Evolutionary conservation across 2,329 filamentous ascomycete species (phyloP), one percentile per base, ranked within the genome.

Genomic region (Colletotrichum aenigma): DNA sequence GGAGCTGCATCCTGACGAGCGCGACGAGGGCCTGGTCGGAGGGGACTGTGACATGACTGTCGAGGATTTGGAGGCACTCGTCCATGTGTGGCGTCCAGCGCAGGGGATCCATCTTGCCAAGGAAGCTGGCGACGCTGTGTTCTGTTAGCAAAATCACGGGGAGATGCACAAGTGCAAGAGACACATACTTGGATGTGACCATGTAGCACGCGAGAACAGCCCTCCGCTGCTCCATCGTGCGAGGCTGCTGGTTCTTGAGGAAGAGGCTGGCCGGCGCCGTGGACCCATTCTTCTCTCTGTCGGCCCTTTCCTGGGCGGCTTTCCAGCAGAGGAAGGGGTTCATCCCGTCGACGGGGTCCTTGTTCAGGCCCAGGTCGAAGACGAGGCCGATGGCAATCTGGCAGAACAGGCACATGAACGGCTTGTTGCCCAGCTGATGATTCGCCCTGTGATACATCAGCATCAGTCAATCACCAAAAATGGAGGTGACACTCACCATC

Each of bases 41-140:
- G 1, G 85, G 82, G 26, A 81, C 85, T 74, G 91, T 88, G 5
- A 84, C 84, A 2, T 84, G 78, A 3, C 85, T 78, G 1, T 81
- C 78, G 4, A 92, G 81, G 5, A 86, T 77, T 5, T 83, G 78
- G 3, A 91, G 82, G 58, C 87, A 89, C 52, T 91, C 89, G n/a
- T 91, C 89, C 82, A 92, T 86, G 60, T 90, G 86, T 3, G 87
- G 78, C 1, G 87, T 91, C 90, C 90, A 92, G 5, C 83, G 84
- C 71, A 92, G 81, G 7, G 85, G 78, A 62, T 90, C 86, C 64
- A 86, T 81, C 30, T 84, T 84, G 36, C 83, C 83, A 16, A 88
- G 55, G 52, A 76, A 78, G 24, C 30, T 55, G 16, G 38, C 18
- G 38, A 69, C 16, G 13, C 43, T 61, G 26, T 6, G n/a, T 7